phyloP scores from a whole-genome alignment of 768 basidiomycete genomes.

The Agaricus subrufescens region DNA sequence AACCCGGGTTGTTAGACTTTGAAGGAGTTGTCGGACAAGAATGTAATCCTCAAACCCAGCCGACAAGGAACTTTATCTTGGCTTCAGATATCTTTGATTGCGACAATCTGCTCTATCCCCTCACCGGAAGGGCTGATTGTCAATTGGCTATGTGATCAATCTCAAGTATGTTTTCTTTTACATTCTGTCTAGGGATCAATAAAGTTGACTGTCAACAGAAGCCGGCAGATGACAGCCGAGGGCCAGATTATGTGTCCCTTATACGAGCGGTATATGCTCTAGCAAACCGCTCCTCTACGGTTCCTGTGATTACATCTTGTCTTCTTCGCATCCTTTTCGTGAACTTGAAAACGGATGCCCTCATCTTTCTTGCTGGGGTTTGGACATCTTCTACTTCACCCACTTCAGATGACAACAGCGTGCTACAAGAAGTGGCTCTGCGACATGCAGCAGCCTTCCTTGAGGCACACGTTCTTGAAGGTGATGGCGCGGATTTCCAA shows the following conservation, averaged over 20 bases:
- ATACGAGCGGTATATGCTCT: slow-evolving; percentile 63
- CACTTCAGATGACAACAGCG: slow-evolving; percentile 18
- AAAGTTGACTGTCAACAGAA: neutral
- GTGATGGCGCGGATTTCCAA: slow-evolving; percentile 70
- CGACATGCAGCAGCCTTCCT: slow-evolving; percentile 79
- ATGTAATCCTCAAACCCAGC: slow-evolving; percentile 54
- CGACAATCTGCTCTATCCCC: slow-evolving; percentile 43
- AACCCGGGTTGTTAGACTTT: slow-evolving; percentile 34
- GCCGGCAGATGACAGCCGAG: slow-evolving; percentile 15
- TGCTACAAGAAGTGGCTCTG: slow-evolving; percentile 50
- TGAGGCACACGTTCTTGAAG: slow-evolving; percentile 55
- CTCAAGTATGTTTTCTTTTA: slow-evolving; percentile 26
- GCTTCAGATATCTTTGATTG: slow-evolving; percentile 56
- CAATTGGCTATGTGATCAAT: slow-evolving; percentile 46
- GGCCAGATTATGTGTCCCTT: slow-evolving; percentile 49
- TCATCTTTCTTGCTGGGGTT: slow-evolving; percentile 77
- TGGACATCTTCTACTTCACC: slow-evolving; percentile 34
- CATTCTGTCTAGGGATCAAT: neutral
- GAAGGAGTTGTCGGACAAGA: slow-evolving; percentile 35
- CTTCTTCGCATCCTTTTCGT: slow-evolving; percentile 65
- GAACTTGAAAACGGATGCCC: slow-evolving; percentile 60
- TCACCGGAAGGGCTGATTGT: slow-evolving; percentile 35
- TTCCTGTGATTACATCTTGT: slow-evolving; percentile 45
- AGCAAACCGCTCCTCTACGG: slow-evolving; percentile 50
- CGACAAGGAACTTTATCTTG: slow-evolving; percentile 50